These are phyloP conservation scores for Eucalyptus curtisii DNA, from an alignment of 345 rosid species.

Conservation along the genomic window DNA sequence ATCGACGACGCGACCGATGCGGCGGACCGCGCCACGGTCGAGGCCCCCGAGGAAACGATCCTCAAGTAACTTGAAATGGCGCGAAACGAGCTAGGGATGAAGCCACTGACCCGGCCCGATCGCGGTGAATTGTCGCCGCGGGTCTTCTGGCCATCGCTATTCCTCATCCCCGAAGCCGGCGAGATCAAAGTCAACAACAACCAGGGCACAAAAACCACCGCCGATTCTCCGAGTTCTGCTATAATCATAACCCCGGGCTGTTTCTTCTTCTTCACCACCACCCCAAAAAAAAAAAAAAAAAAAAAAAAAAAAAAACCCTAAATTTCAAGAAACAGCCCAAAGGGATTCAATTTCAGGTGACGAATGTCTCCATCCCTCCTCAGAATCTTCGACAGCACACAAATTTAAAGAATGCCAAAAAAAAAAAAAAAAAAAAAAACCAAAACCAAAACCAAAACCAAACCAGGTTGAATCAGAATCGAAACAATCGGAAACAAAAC, in stretches of 20 bases:
- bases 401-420: not conserved
- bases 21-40: slow-evolving; percentile 83
- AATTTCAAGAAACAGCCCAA: not conserved
- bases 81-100: slow-evolving; percentile 69
- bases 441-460: not conserved
- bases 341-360: not conserved
- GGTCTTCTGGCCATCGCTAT: slow-evolving; percentile 38
- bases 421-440: not conserved
- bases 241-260: slow-evolving; percentile 30
- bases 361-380: not conserved
- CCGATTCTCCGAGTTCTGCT: slow-evolving; percentile 21
- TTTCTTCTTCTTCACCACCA: not conserved
- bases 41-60: slow-evolving; percentile 86
- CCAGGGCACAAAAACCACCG: slow-evolving; percentile 12
- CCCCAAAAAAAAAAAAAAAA: not conserved
- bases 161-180: slow-evolving; percentile 48
- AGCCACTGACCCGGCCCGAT: slow-evolving; percentile 11
- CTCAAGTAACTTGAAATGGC: slow-evolving; percentile 62
- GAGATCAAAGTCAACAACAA: slow-evolving; percentile 8
- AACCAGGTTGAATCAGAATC: not conserved
- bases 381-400: not conserved
- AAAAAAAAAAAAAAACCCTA: not conserved
- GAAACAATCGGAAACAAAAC: not conserved
- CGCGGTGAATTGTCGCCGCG: not conserved
- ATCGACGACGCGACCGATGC: slow-evolving; percentile 68